Evolutionary conservation across 306 rosid genomes (phyloP), one percentile per base, ranked within the genome.

Genomic region (Sphenostylis stenocarpa): DNA sequence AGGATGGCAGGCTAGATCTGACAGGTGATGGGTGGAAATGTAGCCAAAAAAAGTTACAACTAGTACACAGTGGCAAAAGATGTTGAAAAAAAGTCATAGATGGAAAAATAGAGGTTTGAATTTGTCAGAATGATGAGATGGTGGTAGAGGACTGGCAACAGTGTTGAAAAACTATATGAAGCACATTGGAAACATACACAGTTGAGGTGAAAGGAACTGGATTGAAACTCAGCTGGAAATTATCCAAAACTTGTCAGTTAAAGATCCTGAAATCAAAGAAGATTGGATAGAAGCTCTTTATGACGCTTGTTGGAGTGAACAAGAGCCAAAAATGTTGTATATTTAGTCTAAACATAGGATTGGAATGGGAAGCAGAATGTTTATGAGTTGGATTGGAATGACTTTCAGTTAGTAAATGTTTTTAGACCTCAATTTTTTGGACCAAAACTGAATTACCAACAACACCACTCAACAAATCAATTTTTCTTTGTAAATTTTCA

Each of bases 331-430:
- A 17, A 24, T 2, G 24, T 72, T n/a, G 15, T 21, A 23, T 13
- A 19, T 26, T 11, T 76, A 66, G 33, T n/a, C 24, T 26, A 55
- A 24, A 9, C 44, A 28, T 5, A 53, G 75, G 49, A 79, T 49
- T 61, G 43, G 52, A 65, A 28, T 33, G 60, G 31, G 62, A 71
- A 79, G 57, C 47, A 39, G 39, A 63, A 62, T 72, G 11, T 57
- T 16, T 58, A 49, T 38, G 71, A 45, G n/a, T n/a, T 21, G 21
- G 19, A 57, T 48, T 34, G 20, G 39, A 34, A 58, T 69, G 70
- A 58, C 24, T 56, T 63, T 66, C 20, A 14, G 70, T 66, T 14
- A 39, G 34, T 31, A 49, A 24, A 57, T 29, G 1, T 44, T 31
- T 20, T 68, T 21, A 43, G 45, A 57, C 67, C 56, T 20, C 58